These are phyloP conservation scores for Lachancea nothofagi DNA, from an alignment of 805 yeast species.

Conservation along the genomic window DNA sequence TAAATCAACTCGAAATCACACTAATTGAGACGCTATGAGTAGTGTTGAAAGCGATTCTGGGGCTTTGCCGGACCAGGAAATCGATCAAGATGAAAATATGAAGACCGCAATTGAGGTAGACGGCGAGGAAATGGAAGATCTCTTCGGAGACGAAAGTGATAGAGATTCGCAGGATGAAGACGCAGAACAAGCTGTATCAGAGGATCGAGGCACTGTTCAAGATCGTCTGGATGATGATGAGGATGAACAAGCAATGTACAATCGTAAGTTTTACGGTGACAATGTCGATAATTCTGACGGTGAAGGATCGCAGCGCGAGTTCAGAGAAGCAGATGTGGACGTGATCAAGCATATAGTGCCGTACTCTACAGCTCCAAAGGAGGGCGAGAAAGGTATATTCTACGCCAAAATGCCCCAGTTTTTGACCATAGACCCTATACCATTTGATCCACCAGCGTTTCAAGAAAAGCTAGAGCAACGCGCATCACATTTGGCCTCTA, in stretches of 20 bases:
- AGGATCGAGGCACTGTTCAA: constrained; percentile 6
- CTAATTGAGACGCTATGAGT: constrained; percentile 1
- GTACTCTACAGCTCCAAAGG: constrained; percentile 39
- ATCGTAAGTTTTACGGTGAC: constrained; percentile 33
- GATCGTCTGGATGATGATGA: constrained; percentile 34
- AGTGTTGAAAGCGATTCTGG: constrained; percentile 9
- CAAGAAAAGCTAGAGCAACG: constrained; percentile 43
- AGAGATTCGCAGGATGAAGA: constrained; percentile 25
- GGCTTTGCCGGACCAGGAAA: neutral
- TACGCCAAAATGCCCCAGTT: constrained; percentile 75
- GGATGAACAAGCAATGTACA: constrained; percentile 32
- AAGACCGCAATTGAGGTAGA: constrained; percentile 17
- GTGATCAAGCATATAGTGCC: constrained; percentile 40
- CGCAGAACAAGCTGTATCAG: constrained; percentile 18
- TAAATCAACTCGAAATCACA: constrained; percentile 3
- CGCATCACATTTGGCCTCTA: constrained; percentile 29
- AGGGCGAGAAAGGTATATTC: constrained; percentile 33
- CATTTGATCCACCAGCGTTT: constrained; percentile 74
- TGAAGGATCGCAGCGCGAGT: constrained; percentile 34
- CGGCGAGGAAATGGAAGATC: constrained; percentile 38
- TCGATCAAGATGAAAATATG: constrained; percentile 7
- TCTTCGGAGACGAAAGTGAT: constrained; percentile 38
- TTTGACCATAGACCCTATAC: constrained; percentile 73
- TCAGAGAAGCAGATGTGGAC: constrained; percentile 35
- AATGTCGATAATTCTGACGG: constrained; percentile 26